phyloP scores from a whole-genome alignment of 345 rosid genomes.

The Arabidopsis thaliana region DNA sequence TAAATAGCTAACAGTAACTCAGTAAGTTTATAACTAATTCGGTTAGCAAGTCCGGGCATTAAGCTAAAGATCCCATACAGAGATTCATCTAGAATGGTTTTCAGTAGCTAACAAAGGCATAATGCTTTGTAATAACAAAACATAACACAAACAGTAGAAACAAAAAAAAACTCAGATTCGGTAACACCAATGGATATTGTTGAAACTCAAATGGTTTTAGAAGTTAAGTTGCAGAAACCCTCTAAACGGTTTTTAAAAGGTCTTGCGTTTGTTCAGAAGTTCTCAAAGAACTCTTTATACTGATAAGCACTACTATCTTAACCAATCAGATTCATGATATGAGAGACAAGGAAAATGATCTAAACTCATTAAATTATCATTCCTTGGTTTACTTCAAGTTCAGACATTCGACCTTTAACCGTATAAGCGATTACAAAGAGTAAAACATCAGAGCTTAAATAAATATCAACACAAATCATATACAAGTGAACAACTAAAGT shows the following conservation, averaged over 20 bases:
- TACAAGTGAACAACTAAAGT: slow-evolving; percentile 9
- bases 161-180: not conserved
- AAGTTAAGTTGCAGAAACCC: not conserved
- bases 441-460: not conserved
- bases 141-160: not conserved
- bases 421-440: not conserved
- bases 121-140: not conserved
- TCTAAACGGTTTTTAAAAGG: not conserved
- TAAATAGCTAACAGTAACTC: not conserved
- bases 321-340: not conserved
- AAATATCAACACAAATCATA: not conserved
- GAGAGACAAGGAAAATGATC: not conserved
- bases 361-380: not conserved
- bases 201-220: not conserved
- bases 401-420: not conserved
- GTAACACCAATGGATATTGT: not conserved
- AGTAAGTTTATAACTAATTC: not conserved
- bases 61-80: not conserved
- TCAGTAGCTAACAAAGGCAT: slow-evolving; percentile 1
- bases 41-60: not conserved
- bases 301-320: not conserved
- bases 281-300: not conserved
- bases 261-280: slow-evolving; percentile 4
- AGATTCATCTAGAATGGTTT: not conserved
- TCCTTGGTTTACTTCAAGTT: not conserved